phyloP scores from a whole-genome alignment of 257 asterid genomes.

The Thymus mandschuricus region DNA sequence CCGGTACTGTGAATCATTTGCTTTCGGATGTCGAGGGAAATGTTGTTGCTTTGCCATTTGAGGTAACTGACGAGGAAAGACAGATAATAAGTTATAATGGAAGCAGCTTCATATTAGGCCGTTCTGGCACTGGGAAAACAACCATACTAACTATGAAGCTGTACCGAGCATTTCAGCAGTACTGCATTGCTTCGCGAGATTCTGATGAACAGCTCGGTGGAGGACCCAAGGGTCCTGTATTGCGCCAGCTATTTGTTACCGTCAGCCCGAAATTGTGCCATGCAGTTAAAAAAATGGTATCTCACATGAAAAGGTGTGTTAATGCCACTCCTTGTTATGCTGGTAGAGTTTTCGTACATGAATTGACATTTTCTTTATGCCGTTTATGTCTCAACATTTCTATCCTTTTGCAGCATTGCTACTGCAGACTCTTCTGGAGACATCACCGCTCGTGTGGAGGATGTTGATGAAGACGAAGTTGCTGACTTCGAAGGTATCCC shows the following conservation, averaged over 20 bases:
- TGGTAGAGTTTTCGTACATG: background rate
- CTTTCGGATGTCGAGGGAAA: constrained; percentile 49
- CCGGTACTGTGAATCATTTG: constrained; percentile 55
- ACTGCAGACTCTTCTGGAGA: constrained; percentile 29
- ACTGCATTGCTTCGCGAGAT: constrained; percentile 42
- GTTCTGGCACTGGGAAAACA: constrained; percentile 90
- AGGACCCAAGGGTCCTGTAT: constrained; percentile 24
- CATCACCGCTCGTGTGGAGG: constrained; percentile 37
- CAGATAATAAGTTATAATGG: constrained; percentile 50
- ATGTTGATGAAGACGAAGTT: constrained; percentile 51
- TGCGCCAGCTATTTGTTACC: constrained; percentile 70
- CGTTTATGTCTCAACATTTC: background rate
- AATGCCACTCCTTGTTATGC: background rate
- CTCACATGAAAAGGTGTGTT: constrained; percentile 57
- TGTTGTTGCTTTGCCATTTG: constrained; percentile 64
- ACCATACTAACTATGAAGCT: too few species aligned
- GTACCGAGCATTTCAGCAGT: too few species aligned
- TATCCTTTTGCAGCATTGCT: constrained; percentile 44
- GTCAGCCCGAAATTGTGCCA: constrained; percentile 72
- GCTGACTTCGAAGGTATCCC: constrained; percentile 57
- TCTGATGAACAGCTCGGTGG: background rate
- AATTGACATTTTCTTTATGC: background rate
- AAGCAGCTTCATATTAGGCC: constrained; percentile 42
- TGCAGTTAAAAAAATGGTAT: constrained; percentile 70
- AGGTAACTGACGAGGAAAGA: constrained; percentile 69